Conservation (phyloP, 768 basidiomycete species). For the Suillus paluster region DNA sequence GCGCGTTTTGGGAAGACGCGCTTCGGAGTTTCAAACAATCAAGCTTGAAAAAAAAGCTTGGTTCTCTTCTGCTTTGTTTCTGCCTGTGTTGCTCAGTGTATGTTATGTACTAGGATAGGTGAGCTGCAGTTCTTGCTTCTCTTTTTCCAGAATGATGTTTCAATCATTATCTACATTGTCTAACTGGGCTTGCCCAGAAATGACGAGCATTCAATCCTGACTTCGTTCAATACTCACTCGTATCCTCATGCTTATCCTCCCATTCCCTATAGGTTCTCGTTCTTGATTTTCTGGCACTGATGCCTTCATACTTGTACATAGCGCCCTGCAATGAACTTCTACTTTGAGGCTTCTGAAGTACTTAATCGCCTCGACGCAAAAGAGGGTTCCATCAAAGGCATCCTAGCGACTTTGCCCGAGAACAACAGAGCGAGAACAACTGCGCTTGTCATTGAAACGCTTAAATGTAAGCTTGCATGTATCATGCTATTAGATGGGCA, state of each 20-base stretch:
- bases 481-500: not conserved
- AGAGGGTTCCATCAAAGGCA: conserved; percentile 90
- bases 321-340: conserved; percentile 81
- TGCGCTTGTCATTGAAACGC: conserved; percentile 90
- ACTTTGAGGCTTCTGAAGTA: conserved; percentile 85
- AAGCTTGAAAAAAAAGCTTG: not conserved
- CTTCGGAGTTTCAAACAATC: conserved; percentile 37
- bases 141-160: conserved; percentile 55
- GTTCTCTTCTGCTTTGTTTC: not conserved
- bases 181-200: conserved; percentile 53
- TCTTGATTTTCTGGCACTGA: conserved; percentile 15
- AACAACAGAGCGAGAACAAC: conserved; percentile 78
- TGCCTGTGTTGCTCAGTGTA: not conserved
- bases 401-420: conserved; percentile 73
- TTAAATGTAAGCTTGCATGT: conserved; percentile 74
- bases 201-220: conserved; percentile 51
- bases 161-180: conserved; percentile 91
- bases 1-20: conserved; percentile 35
- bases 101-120: conserved; percentile 2
- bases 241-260: conserved; percentile 33
- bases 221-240: conserved; percentile 12
- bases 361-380: conserved; percentile 87
- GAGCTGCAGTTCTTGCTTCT: conserved; percentile 23
- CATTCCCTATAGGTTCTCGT: conserved; percentile 19
- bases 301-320: conserved; percentile 29